Percentiles rank a stretch among this genome's conserved stretches.
phyloP scores from a whole-genome alignment of 225 moss, liverwort and hornwort species.

The Antitrichia curtipendula region DNA sequence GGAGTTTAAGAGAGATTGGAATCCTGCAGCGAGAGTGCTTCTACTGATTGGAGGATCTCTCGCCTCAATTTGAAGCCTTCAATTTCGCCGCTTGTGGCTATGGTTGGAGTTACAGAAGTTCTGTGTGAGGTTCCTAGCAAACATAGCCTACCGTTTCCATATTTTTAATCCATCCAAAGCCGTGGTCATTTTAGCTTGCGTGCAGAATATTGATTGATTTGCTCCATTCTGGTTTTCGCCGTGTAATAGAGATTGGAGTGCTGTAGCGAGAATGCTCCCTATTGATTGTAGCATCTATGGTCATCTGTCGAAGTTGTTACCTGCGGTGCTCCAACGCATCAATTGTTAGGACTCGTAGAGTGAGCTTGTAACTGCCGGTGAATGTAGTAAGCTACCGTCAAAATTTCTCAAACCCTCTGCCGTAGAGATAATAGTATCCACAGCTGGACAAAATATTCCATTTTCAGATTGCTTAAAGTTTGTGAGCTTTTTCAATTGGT shows the following conservation, averaged over 20 bases:
- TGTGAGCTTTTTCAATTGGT: background rate
- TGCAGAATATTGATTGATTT: background rate
- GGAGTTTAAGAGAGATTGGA: background rate
- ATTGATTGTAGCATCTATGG: background rate
- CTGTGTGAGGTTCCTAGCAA: background rate
- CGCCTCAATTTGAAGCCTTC: background rate
- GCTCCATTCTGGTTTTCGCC: background rate
- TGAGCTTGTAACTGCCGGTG: background rate
- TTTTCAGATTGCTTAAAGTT: background rate
- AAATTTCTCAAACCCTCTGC: background rate
- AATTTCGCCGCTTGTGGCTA: background rate
- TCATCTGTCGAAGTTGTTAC: background rate
- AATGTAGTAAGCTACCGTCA: background rate
- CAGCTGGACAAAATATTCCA: background rate
- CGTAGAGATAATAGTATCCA: background rate
- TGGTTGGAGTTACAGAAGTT: background rate
- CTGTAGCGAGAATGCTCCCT: background rate
- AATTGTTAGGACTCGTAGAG: background rate
- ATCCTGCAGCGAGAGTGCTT: background rate
- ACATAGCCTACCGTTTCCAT: background rate
- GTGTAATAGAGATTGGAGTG: background rate
- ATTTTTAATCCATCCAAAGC: background rate
- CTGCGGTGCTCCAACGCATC: background rate
- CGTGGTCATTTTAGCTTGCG: background rate
- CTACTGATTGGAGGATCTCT: background rate